Evolutionary conservation across 225 moss, liverwort and hornwort species (phyloP).

Genomic region (Pseudoscleropodium purum): DNA sequence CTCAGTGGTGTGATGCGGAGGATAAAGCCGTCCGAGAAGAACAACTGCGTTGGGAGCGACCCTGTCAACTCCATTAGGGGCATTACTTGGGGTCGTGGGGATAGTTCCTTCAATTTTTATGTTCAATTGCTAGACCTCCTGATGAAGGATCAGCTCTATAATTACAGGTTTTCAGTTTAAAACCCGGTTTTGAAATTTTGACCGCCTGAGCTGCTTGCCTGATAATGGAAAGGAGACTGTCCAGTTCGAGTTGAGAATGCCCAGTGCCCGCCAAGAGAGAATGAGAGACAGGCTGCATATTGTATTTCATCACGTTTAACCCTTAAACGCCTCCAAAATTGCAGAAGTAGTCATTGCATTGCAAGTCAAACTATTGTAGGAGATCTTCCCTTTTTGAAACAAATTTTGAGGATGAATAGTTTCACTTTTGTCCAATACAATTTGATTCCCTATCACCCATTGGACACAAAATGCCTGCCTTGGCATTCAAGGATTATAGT

Average conservation of each 20-base stretch:
- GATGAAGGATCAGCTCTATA: not conserved
- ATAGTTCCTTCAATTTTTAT: not conserved
- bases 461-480: no score
- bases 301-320: not conserved
- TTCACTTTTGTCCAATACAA: no score
- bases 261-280: not conserved
- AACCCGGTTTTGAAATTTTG: no score
- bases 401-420: no score
- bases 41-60: not conserved
- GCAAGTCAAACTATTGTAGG: no score
- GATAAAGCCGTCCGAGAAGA: not conserved
- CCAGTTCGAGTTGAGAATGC: no score
- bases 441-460: no score
- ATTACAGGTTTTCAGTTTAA: not conserved
- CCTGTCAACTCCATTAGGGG: not conserved
- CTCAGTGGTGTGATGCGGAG: not conserved
- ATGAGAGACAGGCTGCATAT: not conserved
- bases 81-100: not conserved
- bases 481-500: no score
- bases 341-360: no score
- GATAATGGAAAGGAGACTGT: not conserved
- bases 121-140: not conserved
- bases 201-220: not conserved
- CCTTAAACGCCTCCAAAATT: no score
- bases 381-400: no score